Percentiles rank a stretch among this genome's conserved stretches.
These are phyloP conservation scores for Lathyrus tuberosus DNA, from an alignment of 306 rosid species.

Conservation along the genomic window DNA sequence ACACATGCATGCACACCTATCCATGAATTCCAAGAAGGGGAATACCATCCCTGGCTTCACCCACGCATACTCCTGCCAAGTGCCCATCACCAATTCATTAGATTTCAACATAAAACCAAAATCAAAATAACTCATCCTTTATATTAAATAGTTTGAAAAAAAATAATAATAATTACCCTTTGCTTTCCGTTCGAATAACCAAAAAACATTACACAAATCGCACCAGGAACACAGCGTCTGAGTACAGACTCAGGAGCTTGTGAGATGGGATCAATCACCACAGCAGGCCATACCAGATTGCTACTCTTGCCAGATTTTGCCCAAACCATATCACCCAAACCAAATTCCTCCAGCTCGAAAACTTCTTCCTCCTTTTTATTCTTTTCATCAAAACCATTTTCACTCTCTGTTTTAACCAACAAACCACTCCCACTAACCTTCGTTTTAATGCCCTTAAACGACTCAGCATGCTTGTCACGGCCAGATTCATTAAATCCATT, in stretches of 20 bases:
- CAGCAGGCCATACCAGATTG: constrained; percentile 85
- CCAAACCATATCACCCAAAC: constrained; percentile 86
- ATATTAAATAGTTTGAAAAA: neutral
- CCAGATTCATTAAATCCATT: neutral
- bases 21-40: constrained; percentile 79
- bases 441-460: constrained; percentile 34
- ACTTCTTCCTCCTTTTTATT: constrained; percentile 49
- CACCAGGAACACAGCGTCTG: constrained; percentile 63
- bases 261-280: constrained; percentile 76
- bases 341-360: constrained; percentile 65
- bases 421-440: constrained; percentile 31
- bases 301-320: constrained; percentile 77
- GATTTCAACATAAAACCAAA: constrained; percentile 32
- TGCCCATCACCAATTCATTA: constrained; percentile 41
- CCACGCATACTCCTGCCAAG: constrained; percentile 88
- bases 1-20: constrained; percentile 60
- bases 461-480: constrained; percentile 29
- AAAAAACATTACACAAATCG: constrained; percentile 85
- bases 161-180: constrained; percentile 53
- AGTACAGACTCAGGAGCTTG: constrained; percentile 82
- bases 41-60: constrained; percentile 82
- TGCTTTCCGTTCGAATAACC: constrained; percentile 86
- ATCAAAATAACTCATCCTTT: neutral
- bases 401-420: constrained; percentile 32
- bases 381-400: constrained; percentile 24